Evolutionary conservation across 768 basidiomycete species (phyloP).

Genomic region (Hygrophoropsis aurantiaca): DNA sequence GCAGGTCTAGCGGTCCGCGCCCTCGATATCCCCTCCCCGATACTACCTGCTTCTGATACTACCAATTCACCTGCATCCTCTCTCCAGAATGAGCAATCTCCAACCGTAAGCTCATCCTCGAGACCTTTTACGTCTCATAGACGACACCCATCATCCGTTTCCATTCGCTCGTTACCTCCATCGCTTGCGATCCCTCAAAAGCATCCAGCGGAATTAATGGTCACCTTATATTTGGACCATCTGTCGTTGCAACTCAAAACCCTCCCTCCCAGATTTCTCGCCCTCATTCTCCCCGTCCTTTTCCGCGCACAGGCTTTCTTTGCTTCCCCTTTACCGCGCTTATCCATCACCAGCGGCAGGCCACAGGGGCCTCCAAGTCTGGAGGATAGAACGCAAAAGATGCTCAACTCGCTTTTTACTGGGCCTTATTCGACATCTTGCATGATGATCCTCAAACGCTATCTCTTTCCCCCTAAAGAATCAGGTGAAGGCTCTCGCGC

Average conservation of each 20-base stretch:
- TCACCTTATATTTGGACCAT: slow-evolving; percentile 62
- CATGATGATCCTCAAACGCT: slow-evolving; percentile 58
- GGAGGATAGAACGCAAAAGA: slow-evolving; percentile 60
- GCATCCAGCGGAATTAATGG: slow-evolving; percentile 63
- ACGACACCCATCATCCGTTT: slow-evolving; percentile 62
- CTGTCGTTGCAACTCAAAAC: slow-evolving; percentile 60
- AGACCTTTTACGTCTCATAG: slow-evolving; percentile 44
- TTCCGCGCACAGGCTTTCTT: slow-evolving; percentile 69
- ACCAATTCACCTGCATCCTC: slow-evolving; percentile 26
- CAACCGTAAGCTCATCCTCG: slow-evolving; percentile 15
- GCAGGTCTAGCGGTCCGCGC: slow-evolving; percentile 56
- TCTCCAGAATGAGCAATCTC: slow-evolving; percentile 30
- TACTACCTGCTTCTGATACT: slow-evolving; percentile 13
- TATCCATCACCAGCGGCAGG: slow-evolving; percentile 50
- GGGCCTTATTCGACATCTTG: slow-evolving; percentile 68
- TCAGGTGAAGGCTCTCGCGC: slow-evolving; percentile 20
- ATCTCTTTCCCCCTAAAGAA: slow-evolving; percentile 50
- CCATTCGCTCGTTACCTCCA: slow-evolving; percentile 42
- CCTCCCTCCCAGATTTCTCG: slow-evolving; percentile 53
- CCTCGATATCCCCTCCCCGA: slow-evolving; percentile 34
- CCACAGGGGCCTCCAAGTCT: slow-evolving; percentile 29
- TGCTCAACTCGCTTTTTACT: slow-evolving; percentile 54
- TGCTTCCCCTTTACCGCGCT: slow-evolving; percentile 63
- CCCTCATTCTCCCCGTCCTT: slow-evolving; percentile 65
- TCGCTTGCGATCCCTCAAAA: slow-evolving; percentile 24